A percentile compares a stretch with the other conserved stretches of the same genome.
phyloP scores from a whole-genome alignment of 768 basidiomycete genomes.

The Leccinum longicurvipes region DNA sequence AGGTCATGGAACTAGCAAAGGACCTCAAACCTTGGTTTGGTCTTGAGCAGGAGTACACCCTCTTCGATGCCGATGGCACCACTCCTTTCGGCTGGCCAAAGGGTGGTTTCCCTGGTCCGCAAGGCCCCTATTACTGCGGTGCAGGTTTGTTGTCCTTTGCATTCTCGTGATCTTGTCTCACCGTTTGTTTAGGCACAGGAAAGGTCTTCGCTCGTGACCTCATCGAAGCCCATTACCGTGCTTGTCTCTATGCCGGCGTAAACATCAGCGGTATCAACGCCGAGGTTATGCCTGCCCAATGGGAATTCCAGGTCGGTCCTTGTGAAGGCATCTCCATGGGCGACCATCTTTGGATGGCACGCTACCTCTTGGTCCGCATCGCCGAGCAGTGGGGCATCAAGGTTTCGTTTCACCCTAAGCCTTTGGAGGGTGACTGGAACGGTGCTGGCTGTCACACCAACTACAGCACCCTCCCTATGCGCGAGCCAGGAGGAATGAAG shows the following conservation, averaged over 20 bases:
- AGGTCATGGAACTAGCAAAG: conserved; percentile 93
- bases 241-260: conserved; percentile 91
- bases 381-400: conserved; percentile 98
- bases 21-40: conserved; percentile 90
- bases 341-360: conserved; percentile 99
- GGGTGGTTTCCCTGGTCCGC: conserved; percentile 98
- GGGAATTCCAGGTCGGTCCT: conserved; percentile 99
- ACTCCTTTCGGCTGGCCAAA: conserved; percentile 95
- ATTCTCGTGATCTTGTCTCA: conserved; percentile 2
- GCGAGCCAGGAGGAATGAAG: conserved; percentile 92
- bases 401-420: conserved; percentile 99
- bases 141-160: conserved; percentile 55
- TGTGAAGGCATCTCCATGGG: conserved; percentile 98
- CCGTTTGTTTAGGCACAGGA: conserved; percentile 66
- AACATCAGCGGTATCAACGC: conserved; percentile 99
- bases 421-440: conserved; percentile 97
- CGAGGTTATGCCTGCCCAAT: conserved; percentile 99
- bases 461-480: conserved; percentile 93
- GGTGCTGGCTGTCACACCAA: conserved; percentile 99
- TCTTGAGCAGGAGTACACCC: conserved; percentile 98
- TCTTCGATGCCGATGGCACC: conserved; percentile 85
- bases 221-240: conserved; percentile 98
- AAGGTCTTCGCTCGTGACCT: conserved; percentile 98
- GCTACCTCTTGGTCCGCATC: conserved; percentile 91
- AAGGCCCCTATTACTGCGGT: conserved; percentile 99